Conservation (phyloP, 305 asterid species). For the Ajuga reptans region DNA sequence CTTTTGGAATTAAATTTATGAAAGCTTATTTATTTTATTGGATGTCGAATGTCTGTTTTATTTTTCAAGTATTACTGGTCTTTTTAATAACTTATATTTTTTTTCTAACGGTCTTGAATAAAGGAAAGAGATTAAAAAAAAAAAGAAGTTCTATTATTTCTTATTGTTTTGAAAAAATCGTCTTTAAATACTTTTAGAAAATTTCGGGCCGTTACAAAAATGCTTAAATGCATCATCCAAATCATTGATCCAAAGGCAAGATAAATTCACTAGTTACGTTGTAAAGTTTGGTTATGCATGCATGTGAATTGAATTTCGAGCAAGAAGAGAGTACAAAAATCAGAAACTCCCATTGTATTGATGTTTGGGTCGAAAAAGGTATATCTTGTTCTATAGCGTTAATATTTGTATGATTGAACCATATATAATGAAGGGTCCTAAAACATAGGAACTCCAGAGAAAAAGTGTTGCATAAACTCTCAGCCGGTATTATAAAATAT, state of each 20-base stretch:
- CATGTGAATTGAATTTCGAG: background rate
- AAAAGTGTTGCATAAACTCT: constrained; percentile 2
- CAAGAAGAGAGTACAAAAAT: background rate
- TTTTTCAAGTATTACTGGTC: too few species aligned
- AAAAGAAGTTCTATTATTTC: too few species aligned
- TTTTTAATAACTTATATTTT: too few species aligned
- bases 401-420: constrained; percentile 20
- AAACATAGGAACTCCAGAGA: constrained; percentile 3
- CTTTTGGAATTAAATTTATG: too few species aligned
- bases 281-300: background rate
- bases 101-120: too few species aligned
- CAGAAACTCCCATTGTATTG: background rate
- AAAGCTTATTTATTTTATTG: too few species aligned
- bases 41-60: too few species aligned
- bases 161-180: too few species aligned
- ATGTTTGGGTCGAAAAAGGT: constrained; percentile 8
- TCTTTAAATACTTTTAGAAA: too few species aligned
- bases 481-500: constrained; percentile 24
- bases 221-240: background rate
- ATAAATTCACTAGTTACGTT: background rate
- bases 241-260: background rate
- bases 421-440: constrained; percentile 17
- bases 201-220: too few species aligned
- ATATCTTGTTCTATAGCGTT: constrained; percentile 17
- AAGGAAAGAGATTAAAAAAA: too few species aligned